Evolutionary conservation across 148 eudicot genomes (phyloP), one percentile per base, ranked within the genome.

Genomic region (Arctostaphylos glauca): DNA sequence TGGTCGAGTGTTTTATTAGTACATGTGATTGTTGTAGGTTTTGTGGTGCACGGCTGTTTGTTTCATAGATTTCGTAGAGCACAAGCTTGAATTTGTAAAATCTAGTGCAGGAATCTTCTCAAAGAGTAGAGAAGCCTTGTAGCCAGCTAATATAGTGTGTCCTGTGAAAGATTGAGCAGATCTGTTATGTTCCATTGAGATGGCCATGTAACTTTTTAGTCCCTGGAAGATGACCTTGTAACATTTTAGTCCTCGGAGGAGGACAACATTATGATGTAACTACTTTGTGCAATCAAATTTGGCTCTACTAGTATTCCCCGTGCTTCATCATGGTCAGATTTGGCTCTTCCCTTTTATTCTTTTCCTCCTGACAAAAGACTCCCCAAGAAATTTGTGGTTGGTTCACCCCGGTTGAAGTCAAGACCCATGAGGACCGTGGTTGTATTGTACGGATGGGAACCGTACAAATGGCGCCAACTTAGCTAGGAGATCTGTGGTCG

Each of bases 71-170:
- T 88, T 87, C 86, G 41, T 74, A 83, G 80, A 85, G 88, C 92
- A 82, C 71, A 71, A 83, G 82, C 94, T 90, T 91, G 85, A 92
- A 87, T 86, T 31, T 84, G 84, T 79, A 64, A 85, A 83, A 78
- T 88, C 90, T 88, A 90, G 91, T 87, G 85, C 87, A 81, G 84
- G 81, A 78, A 43, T 68, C 80, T 77, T 80, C 81, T 74, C 48
- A 59, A 70, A 44, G 52, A 67, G 86, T 85, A 87, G 89, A 71
- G 81, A 83, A 85, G 89, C 87, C 67, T 67, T 86, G 86, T 71
- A 79, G 70, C 73, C 46, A 47, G 83, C 71, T 83, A 76, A 91
- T 18, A 79, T 47, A 25, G 55, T 58, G 18, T 31, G 38, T 76
- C 21, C 12, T 80, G 82, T 83, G 85, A 74, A 31, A 87, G 84